A percentile compares a stretch with the other conserved stretches of the same genome.
These are phyloP conservation scores for Mortierella sp. DNA, from an alignment of 371 early-diverging fungal species.

Conservation along the genomic window DNA sequence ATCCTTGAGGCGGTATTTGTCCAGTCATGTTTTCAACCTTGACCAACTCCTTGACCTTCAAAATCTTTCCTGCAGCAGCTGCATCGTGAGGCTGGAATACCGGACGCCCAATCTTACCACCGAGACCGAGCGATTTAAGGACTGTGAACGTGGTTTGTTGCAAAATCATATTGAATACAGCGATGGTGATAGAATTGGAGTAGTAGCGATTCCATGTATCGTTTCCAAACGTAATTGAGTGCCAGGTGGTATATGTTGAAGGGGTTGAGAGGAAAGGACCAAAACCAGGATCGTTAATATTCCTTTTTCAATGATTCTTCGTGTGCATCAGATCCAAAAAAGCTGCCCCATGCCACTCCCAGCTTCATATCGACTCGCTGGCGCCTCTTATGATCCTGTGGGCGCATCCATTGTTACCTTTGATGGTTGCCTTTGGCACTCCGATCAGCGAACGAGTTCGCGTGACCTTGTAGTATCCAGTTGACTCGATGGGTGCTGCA, in stretches of 20 bases:
- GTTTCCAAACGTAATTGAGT: too few relatives aligned
- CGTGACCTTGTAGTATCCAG: conserved; percentile 67
- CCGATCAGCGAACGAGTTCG: conserved; percentile 70
- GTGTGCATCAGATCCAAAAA: too few relatives aligned
- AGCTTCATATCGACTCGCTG: neutral
- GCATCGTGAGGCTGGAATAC: conserved; percentile 71
- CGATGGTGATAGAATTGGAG: neutral
- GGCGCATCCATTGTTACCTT: conserved; percentile 49
- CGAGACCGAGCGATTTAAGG: conserved; percentile 67
- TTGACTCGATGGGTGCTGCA: conserved; percentile 25
- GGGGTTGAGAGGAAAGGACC: neutral
- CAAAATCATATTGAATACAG: neutral
- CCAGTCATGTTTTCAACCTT: conserved; percentile 72
- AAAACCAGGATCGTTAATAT: neutral
- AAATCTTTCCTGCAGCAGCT: conserved; percentile 76
- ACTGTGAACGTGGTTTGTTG: conserved; percentile 33
- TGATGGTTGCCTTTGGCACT: conserved; percentile 62
- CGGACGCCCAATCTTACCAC: conserved; percentile 63
- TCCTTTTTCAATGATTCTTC: too few relatives aligned
- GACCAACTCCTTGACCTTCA: conserved; percentile 85
- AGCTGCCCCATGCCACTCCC: too few relatives aligned
- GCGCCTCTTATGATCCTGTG: too few relatives aligned
- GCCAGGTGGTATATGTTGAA: too few relatives aligned
- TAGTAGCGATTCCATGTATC: too few relatives aligned
- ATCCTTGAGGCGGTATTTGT: conserved; percentile 60